Evolutionary conservation across 129 eudicot genomes (phyloP).

Genomic region (Oenanthe sinensis): DNA sequence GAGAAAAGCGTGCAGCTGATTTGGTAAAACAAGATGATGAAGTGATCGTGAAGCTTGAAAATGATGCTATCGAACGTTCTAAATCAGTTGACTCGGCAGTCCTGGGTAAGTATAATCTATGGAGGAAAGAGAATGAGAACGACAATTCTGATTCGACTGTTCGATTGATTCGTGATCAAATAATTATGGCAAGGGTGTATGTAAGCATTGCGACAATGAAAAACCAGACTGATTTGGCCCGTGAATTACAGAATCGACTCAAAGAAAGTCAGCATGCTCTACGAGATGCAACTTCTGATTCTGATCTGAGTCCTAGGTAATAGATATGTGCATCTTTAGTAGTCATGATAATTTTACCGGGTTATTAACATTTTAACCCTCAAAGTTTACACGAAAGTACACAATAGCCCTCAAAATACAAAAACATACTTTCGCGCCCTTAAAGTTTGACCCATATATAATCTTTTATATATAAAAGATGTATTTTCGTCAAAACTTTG

Average conservation of each 20-base stretch:
- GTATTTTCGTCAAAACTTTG: no score
- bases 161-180: conserved; percentile 81
- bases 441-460: no score
- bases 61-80: conserved; percentile 88
- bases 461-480: no score
- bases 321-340: background rate
- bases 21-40: conserved; percentile 81
- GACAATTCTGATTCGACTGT: conserved; percentile 73
- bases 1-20: conserved; percentile 86
- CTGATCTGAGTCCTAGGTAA: conserved; percentile 76
- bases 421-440: no score
- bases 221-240: conserved; percentile 58
- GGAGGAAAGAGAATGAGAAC: conserved; percentile 84
- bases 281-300: conserved; percentile 69
- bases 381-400: no score
- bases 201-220: conserved; percentile 73
- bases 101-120: conserved; percentile 85
- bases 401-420: no score
- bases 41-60: conserved; percentile 75
- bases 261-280: conserved; percentile 87
- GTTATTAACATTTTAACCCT: no score
- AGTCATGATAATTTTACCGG: background rate
- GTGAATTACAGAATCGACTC: conserved; percentile 61
- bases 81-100: conserved; percentile 94
- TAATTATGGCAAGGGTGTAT: conserved; percentile 92